Evolutionary conservation across 2,329 filamentous ascomycete species (phyloP).

Genomic region (Pyrenochaeta sp.): DNA sequence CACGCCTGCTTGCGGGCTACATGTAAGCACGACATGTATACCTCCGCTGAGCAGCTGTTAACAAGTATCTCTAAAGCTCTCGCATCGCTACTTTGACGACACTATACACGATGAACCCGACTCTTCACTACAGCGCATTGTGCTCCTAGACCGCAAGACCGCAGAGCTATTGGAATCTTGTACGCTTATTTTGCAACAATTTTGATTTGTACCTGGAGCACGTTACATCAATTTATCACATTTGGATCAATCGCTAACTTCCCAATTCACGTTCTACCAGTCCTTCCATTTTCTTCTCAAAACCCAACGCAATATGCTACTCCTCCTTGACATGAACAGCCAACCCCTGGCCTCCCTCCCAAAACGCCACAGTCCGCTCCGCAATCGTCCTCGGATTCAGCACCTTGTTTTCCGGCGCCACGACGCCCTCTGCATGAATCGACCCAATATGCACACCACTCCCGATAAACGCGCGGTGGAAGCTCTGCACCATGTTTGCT

Average conservation of each 20-base stretch:
- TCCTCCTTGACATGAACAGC: conserved; percentile 51
- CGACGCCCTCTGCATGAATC: conserved; percentile 56
- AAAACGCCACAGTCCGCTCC: conserved; percentile 55
- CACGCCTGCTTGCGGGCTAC: background rate
- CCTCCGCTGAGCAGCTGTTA: too few relatives aligned
- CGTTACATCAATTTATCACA: conserved; percentile 24
- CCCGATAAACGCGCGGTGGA: conserved; percentile 53
- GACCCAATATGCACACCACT: conserved; percentile 59
- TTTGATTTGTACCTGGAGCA: conserved; percentile 44
- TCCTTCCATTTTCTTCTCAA: background rate
- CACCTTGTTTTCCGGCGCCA: conserved; percentile 51
- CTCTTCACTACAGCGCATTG: conserved; percentile 15
- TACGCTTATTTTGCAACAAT: conserved; percentile 44
- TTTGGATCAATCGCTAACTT: too few relatives aligned
- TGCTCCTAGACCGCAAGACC: conserved; percentile 22
- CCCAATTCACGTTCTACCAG: too few relatives aligned
- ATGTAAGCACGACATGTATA: too few relatives aligned
- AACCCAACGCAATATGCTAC: background rate
- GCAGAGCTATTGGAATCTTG: conserved; percentile 45
- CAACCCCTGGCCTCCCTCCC: conserved; percentile 50
- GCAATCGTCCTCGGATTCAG: conserved; percentile 59
- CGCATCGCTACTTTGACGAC: too few relatives aligned
- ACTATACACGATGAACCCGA: conserved; percentile 1
- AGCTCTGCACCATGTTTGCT: conserved; percentile 58
- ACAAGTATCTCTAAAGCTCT: too few relatives aligned